These are phyloP conservation scores for Trypanosoma boissoni DNA, from an alignment of 208 protist species.

Conservation along the genomic window DNA sequence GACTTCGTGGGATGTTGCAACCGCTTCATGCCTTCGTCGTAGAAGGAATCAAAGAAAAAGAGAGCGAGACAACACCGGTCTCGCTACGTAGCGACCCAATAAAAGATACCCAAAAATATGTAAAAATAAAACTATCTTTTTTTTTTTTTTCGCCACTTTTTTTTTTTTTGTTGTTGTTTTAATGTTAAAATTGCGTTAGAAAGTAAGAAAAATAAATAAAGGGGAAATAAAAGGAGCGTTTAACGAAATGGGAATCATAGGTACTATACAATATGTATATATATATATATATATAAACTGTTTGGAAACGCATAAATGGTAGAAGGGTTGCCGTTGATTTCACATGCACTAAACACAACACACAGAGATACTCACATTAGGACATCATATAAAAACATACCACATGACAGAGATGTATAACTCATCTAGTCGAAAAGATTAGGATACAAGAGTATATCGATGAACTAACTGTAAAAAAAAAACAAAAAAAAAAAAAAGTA, in stretches of 20 bases:
- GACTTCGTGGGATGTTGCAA: no score
- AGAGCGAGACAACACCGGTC: not conserved
- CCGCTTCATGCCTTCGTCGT: no score
- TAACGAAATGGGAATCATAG: not conserved
- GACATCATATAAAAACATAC: no score
- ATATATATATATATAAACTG: no score
- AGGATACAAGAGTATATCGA: no score
- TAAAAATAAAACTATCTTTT: not conserved
- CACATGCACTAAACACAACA: no score
- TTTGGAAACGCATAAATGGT: no score
- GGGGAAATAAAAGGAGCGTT: not conserved
- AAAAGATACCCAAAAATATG: conserved; percentile 6
- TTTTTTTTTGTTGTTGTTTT: not conserved
- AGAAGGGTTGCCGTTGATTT: no score
- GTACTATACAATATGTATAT: no score
- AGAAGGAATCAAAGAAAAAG: conserved; percentile 9
- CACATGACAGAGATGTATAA: no score
- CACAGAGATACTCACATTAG: no score
- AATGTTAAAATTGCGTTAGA: conserved; percentile 1
- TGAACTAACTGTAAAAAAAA: not conserved
- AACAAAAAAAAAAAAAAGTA: conserved; percentile 9
- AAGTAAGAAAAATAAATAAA: not conserved
- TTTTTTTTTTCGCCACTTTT: conserved; percentile 1
- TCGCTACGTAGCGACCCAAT: conserved; percentile 2
- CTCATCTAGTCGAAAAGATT: no score